Conservation (phyloP, 2,329 filamentous ascomycete genomes). For the Claviceps arundinis region DNA sequence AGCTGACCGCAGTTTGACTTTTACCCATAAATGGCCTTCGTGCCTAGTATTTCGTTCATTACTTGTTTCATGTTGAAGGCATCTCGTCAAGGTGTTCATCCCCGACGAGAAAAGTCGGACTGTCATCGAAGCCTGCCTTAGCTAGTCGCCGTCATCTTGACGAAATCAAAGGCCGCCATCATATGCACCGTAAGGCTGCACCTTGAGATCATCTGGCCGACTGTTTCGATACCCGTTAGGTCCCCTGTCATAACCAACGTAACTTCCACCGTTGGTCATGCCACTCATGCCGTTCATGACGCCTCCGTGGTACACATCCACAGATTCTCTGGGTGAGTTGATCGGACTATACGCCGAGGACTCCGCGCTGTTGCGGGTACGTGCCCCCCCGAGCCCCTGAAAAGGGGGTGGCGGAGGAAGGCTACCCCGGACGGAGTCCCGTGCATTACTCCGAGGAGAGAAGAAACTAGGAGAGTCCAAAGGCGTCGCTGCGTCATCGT, state of each 20-base stretch:
- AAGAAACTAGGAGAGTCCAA: slow-evolving; percentile 59
- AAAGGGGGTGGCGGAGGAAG: slow-evolving; percentile 42
- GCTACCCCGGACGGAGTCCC: slow-evolving; percentile 22
- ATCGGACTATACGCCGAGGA: slow-evolving; percentile 66
- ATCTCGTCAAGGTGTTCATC: slow-evolving; percentile 67
- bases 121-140: slow-evolving; percentile 69
- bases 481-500: slow-evolving; percentile 52
- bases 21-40: slow-evolving; percentile 51
- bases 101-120: slow-evolving; percentile 61
- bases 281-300: slow-evolving; percentile 19
- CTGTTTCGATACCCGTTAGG: slow-evolving; percentile 29
- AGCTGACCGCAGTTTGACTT: slow-evolving; percentile 39
- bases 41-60: slow-evolving; percentile 55
- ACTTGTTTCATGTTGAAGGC: slow-evolving; percentile 49
- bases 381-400: slow-evolving; percentile 40
- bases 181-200: slow-evolving; percentile 11
- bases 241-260: slow-evolving; percentile 21
- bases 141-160: slow-evolving; percentile 7
- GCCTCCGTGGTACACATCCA: slow-evolving; percentile 26
- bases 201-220: slow-evolving; percentile 38
- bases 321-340: slow-evolving; percentile 51
- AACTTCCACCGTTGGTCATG: slow-evolving; percentile 25
- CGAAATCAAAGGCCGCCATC: slow-evolving; percentile 7
- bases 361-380: slow-evolving; percentile 45
- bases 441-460: slow-evolving; percentile 37